Conservation (phyloP, 495 filamentous ascomycete species). For the Choiromyces venosus region DNA sequence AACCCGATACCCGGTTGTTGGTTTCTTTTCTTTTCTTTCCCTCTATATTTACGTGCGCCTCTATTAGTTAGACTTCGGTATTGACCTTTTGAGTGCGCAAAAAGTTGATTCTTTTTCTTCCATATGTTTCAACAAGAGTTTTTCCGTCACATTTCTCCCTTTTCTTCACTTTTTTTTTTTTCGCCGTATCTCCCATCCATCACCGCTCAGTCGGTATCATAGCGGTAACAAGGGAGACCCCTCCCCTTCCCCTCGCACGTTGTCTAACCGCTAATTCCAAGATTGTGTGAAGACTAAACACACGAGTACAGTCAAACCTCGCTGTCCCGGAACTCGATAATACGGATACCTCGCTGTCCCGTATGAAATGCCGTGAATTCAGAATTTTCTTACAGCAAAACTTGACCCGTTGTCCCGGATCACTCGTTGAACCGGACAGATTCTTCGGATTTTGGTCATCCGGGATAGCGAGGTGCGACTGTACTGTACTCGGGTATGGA, state of each 20-base stretch:
- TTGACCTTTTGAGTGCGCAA: too few relatives aligned
- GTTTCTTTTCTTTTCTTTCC: background rate
- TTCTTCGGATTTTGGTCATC: too few relatives aligned
- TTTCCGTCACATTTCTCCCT: background rate
- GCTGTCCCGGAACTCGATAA: too few relatives aligned
- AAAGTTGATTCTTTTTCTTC: background rate
- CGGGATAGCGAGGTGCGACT: too few relatives aligned
- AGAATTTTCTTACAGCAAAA: too few relatives aligned
- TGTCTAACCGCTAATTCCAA: background rate
- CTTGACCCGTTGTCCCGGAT: too few relatives aligned
- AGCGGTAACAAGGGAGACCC: background rate
- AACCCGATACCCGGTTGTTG: background rate
- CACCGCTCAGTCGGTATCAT: background rate
- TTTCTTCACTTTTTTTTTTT: background rate
- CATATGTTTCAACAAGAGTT: background rate
- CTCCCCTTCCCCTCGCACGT: background rate
- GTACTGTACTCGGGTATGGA: too few relatives aligned
- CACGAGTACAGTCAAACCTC: too few relatives aligned
- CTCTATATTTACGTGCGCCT: background rate
- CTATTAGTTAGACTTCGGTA: background rate
- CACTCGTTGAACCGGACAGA: too few relatives aligned
- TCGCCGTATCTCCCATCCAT: background rate
- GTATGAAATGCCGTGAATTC: too few relatives aligned
- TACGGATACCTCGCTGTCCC: too few relatives aligned
- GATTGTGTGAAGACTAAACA: background rate